Percentiles rank a stretch among this genome's conserved stretches.
Evolutionary conservation across 192 early-diverging fungal genomes (phyloP).

Genomic region (Umbelopsis isabellina): DNA sequence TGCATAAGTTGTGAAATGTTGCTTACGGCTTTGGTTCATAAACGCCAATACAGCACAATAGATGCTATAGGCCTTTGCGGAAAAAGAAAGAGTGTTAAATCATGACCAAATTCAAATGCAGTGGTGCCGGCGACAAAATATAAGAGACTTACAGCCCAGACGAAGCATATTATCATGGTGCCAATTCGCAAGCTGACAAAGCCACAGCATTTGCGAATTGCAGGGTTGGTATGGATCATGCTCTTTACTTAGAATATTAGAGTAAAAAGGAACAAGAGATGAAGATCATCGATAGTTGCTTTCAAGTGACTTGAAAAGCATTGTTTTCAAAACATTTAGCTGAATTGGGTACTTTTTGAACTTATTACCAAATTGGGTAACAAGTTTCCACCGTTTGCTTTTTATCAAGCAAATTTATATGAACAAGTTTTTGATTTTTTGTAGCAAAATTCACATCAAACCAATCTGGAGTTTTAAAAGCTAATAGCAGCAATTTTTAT

Average conservation of each 20-base stretch:
- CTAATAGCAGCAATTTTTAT: not conserved
- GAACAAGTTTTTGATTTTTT: no score
- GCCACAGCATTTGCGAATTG: constrained; percentile 29
- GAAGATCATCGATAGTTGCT: not conserved
- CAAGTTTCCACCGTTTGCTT: no score
- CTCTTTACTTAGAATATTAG: not conserved
- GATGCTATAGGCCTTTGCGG: constrained; percentile 23
- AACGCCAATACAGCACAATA: constrained; percentile 27
- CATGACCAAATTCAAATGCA: not conserved
- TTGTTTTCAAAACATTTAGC: constrained; percentile 22
- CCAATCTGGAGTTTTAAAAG: no score
- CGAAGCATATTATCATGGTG: constrained; percentile 13
- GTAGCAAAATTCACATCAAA: no score
- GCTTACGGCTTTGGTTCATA: constrained; percentile 31
- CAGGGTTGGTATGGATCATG: constrained; percentile 7
- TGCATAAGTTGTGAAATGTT: not conserved
- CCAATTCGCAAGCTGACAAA: constrained; percentile 21
- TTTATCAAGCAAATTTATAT: not conserved
- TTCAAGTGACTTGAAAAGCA: not conserved
- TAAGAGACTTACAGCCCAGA: constrained; percentile 21
- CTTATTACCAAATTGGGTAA: not conserved
- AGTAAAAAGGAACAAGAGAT: not conserved
- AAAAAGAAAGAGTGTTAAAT: not conserved
- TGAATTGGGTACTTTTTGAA: not conserved
- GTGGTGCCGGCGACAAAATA: not conserved